These are phyloP conservation scores for Tetracentron sinense DNA, from an alignment of 164 flowering plant genomes.

Conservation along the genomic window DNA sequence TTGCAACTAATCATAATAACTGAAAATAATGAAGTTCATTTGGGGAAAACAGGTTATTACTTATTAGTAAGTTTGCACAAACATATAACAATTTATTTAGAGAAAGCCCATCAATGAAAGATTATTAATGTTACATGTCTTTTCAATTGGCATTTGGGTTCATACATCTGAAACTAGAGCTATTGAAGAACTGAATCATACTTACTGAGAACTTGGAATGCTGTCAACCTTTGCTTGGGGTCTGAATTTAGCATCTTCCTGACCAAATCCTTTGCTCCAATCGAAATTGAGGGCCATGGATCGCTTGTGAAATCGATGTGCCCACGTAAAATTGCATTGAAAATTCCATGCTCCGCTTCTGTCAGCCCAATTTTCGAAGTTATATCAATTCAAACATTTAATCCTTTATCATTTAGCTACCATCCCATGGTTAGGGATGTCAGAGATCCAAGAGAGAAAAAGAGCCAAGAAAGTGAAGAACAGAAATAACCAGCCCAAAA, in stretches of 20 bases:
- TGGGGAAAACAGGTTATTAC: too few relatives aligned
- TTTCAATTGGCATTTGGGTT: background rate
- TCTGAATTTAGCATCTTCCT: conserved; percentile 30
- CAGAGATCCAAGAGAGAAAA: background rate
- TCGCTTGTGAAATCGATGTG: conserved; percentile 27
- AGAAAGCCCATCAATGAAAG: background rate
- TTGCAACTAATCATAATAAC: too few relatives aligned
- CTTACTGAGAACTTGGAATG: conserved; percentile 26
- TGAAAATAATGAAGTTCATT: background rate
- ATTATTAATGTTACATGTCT: background rate
- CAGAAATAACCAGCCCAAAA: conserved; percentile 24
- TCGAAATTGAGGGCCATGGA: conserved; percentile 36
- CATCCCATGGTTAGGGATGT: background rate
- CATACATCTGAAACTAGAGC: too few relatives aligned
- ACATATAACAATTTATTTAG: too few relatives aligned
- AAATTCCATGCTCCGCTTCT: conserved; percentile 32
- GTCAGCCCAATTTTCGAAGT: too few relatives aligned
- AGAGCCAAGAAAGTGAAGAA: background rate
- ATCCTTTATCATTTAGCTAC: background rate
- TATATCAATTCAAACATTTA: background rate
- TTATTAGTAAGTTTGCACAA: background rate
- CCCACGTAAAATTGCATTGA: conserved; percentile 30
- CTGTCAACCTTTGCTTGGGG: conserved; percentile 33
- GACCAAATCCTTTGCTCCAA: conserved; percentile 32
- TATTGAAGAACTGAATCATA: background rate